These are phyloP conservation scores for Leccinum barrowsii DNA, from an alignment of 768 basidiomycete genomes.

Conservation along the genomic window DNA sequence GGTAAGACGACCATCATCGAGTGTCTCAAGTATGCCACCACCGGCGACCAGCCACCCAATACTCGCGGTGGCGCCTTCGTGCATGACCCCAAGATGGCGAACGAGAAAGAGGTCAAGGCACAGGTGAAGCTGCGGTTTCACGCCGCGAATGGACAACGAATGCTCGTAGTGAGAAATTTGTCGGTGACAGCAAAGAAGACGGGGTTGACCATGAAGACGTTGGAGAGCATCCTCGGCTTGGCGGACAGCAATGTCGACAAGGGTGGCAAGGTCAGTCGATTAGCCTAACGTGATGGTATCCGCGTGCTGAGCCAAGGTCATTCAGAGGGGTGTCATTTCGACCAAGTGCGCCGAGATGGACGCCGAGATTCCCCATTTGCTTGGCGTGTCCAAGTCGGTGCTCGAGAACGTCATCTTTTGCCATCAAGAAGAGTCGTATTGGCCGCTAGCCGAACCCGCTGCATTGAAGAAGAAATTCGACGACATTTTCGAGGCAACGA, in stretches of 20 bases:
- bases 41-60: constrained; percentile 96
- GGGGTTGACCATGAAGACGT: constrained; percentile 93
- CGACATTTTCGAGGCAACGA: constrained; percentile 98
- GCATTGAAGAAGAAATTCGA: constrained; percentile 98
- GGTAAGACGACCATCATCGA: constrained; percentile 99
- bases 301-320: not conserved
- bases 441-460: constrained; percentile 91
- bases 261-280: constrained; percentile 64
- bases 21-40: constrained; percentile 98
- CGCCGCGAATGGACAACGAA: constrained; percentile 84
- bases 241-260: constrained; percentile 64
- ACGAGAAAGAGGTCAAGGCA: constrained; percentile 98
- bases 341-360: constrained; percentile 99
- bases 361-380: constrained; percentile 83
- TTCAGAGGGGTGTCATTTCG: constrained; percentile 82
- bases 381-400: constrained; percentile 97
- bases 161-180: constrained; percentile 87
- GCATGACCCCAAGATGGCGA: constrained; percentile 99
- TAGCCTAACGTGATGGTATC: no score
- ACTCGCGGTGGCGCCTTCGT: constrained; percentile 98
- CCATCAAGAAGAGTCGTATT: constrained; percentile 98
- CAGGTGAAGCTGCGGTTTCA: constrained; percentile 94
- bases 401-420: constrained; percentile 99
- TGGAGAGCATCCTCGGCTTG: constrained; percentile 84
- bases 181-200: constrained; percentile 94